Conservation (phyloP, 177 flowering plant species). For the Vitis hybrid region DNA sequence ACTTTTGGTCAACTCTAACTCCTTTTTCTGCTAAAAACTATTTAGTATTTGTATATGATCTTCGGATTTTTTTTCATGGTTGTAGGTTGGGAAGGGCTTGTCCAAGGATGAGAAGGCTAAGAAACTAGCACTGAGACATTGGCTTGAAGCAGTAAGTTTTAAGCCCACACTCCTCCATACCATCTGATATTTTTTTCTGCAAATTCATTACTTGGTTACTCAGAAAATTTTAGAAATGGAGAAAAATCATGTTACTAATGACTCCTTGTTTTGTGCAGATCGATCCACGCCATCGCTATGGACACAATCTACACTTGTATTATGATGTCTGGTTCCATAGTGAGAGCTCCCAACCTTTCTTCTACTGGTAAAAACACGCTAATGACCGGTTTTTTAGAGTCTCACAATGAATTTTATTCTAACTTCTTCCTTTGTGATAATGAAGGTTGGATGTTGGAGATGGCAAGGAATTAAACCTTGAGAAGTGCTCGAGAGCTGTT, state of each 20-base stretch:
- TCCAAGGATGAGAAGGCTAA: constrained; percentile 67
- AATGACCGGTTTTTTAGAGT: neutral
- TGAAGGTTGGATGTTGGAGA: constrained; percentile 61
- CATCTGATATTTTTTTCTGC: neutral
- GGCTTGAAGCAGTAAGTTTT: constrained; percentile 70
- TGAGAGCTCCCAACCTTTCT: constrained; percentile 50
- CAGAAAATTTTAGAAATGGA: neutral
- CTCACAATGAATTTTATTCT: neutral
- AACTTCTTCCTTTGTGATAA: neutral
- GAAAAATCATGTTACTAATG: neutral
- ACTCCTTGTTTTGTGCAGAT: constrained; percentile 29
- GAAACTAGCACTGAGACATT: constrained; percentile 54
- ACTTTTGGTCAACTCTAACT: neutral
- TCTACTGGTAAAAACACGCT: constrained; percentile 50
- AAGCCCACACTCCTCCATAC: neutral
- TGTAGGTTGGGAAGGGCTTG: constrained; percentile 62
- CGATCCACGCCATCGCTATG: constrained; percentile 73
- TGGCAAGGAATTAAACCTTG: constrained; percentile 49
- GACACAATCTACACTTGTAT: constrained; percentile 56
- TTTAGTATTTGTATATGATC: neutral
- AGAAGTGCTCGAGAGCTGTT: constrained; percentile 32
- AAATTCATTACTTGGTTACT: neutral
- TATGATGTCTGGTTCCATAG: constrained; percentile 49
- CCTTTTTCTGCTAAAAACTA: neutral
- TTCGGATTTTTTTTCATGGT: neutral